phyloP scores from a whole-genome alignment of 2,329 filamentous ascomycete species.

The Lasiodiplodia gonubiensis region DNA sequence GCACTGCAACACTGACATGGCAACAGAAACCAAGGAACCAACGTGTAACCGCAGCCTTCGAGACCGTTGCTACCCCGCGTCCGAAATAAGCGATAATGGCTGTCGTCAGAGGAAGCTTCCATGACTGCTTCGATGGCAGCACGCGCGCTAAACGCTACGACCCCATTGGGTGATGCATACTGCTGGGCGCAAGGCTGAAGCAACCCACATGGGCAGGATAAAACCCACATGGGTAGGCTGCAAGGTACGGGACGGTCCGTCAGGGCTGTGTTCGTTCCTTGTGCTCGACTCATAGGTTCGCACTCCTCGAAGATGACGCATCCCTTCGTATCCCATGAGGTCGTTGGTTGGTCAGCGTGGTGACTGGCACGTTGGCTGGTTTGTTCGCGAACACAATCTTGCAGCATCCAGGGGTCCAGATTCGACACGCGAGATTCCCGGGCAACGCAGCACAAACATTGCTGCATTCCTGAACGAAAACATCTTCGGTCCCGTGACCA shows the following conservation, averaged over 20 bases:
- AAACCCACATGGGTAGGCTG: constrained; percentile 11
- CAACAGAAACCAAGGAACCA: constrained; percentile 6
- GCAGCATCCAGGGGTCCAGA: constrained; percentile 1
- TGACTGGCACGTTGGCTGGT: not conserved
- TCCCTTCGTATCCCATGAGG: not conserved
- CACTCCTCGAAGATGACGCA: constrained; percentile 14
- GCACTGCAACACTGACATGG: not conserved
- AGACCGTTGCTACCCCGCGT: not conserved
- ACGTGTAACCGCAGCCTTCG: not conserved
- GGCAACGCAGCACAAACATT: not conserved
- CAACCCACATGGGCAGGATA: constrained; percentile 1
- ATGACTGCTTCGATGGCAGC: not conserved
- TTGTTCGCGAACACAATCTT: constrained; percentile 5
- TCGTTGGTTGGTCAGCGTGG: not conserved
- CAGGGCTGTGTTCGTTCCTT: not conserved
- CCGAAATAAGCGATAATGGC: not conserved
- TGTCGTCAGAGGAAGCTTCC: not conserved
- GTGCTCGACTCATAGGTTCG: constrained; percentile 9
- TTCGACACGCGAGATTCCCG: not conserved
- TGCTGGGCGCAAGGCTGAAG: constrained; percentile 8
- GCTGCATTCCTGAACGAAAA: not conserved
- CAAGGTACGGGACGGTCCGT: constrained; percentile 25
- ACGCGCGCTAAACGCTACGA: not conserved
- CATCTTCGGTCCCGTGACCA: constrained; percentile 3
- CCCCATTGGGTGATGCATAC: not conserved